phyloP scores from a whole-genome alignment of 1,139 yeast genomes.

The Starmera stellimalicola region DNA sequence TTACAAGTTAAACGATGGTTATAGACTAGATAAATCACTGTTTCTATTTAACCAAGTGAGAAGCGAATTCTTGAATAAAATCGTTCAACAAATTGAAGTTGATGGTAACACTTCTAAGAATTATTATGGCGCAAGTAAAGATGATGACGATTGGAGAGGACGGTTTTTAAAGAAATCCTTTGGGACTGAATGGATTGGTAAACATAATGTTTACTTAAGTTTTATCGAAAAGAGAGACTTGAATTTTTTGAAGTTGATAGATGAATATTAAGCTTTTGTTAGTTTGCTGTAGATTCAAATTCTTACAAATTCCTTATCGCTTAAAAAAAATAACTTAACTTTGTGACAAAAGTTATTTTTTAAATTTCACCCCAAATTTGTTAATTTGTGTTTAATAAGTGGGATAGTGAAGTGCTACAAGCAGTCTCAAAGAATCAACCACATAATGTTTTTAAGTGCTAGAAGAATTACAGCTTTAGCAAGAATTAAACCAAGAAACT shows the following conservation, averaged over 20 bases:
- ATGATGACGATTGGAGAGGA: slow-evolving; percentile 8
- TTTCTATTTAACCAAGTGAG: slow-evolving; percentile 7
- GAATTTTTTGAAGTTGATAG: slow-evolving; percentile 5
- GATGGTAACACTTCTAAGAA: slow-evolving; percentile 2
- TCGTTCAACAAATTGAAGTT: slow-evolving; percentile 7
- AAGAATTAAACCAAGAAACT: no score
- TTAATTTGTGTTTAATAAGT: no score
- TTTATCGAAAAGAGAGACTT: slow-evolving; percentile 4
- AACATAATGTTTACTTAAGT: slow-evolving; percentile 6
- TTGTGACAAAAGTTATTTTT: no score
- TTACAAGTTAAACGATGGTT: neutral
- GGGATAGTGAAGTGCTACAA: no score
- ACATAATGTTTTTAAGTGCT: no score
- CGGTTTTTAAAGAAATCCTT: slow-evolving; percentile 1
- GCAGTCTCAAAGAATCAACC: no score
- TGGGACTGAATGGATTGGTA: slow-evolving; percentile 5
- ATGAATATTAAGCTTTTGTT: no score
- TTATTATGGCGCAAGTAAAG: slow-evolving; percentile 2
- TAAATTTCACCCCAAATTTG: no score
- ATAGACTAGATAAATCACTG: slow-evolving; percentile 5
- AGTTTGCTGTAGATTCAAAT: no score
- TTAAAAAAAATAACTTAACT: no score
- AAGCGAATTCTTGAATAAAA: slow-evolving; percentile 4
- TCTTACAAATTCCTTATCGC: no score
- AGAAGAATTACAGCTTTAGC: no score